A percentile compares a stretch with the other conserved stretches of the same genome.
phyloP scores from a whole-genome alignment of 2,329 filamentous ascomycete genomes.

The Nemania bipapillata region DNA sequence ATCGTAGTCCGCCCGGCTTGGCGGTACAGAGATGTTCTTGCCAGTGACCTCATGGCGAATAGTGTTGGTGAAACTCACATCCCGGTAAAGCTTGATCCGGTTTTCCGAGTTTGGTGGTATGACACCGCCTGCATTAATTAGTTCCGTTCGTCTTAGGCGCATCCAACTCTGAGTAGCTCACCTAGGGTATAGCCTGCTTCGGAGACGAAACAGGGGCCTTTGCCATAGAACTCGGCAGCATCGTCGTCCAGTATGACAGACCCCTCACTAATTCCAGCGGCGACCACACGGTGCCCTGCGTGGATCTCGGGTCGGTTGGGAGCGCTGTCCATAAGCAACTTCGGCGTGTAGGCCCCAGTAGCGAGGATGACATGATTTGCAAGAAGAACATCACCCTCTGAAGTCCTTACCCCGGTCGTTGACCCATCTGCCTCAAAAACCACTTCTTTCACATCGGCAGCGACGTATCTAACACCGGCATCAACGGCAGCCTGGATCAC shows the following conservation, averaged over 20 bases:
- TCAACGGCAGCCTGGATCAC: background rate
- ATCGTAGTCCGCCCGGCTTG: background rate
- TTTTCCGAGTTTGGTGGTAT: background rate
- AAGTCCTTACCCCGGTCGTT: background rate
- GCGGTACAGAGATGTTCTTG: background rate
- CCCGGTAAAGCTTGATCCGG: background rate
- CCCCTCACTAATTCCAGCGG: background rate
- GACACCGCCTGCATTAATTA: background rate
- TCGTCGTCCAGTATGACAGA: background rate
- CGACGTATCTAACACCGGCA: background rate
- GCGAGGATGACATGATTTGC: background rate
- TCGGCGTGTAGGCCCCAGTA: background rate
- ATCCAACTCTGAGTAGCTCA: background rate
- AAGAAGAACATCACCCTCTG: background rate
- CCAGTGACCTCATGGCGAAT: background rate
- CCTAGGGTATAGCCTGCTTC: background rate
- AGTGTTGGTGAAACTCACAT: background rate
- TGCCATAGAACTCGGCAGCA: background rate
- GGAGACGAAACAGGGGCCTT: background rate
- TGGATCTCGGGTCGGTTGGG: background rate
- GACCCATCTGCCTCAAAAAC: background rate
- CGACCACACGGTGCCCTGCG: background rate
- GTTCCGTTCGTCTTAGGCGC: background rate
- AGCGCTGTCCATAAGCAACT: background rate
- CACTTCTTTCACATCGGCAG: background rate